phyloP scores from a whole-genome alignment of 2,329 filamentous ascomycete species.

The Hansfordia pulvinata region DNA sequence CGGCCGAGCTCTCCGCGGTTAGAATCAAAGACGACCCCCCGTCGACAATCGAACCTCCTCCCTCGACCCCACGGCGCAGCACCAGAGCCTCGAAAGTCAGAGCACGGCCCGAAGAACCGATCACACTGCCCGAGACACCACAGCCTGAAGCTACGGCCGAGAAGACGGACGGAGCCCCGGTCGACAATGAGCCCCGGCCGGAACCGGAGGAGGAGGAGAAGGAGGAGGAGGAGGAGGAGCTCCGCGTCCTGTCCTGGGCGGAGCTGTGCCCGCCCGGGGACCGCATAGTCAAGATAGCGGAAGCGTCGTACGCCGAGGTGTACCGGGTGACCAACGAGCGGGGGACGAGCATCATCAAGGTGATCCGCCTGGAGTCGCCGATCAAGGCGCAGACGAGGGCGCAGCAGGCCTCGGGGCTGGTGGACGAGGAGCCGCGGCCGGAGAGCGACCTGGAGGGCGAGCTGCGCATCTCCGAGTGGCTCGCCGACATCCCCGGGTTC shows the following conservation, averaged over 20 bases:
- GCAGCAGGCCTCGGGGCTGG: slow-evolving; percentile 36
- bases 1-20: slow-evolving; percentile 15
- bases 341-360: slow-evolving; percentile 52
- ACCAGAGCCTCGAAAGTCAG: slow-evolving; percentile 4
- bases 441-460: slow-evolving; percentile 43
- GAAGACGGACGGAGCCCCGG: not conserved
- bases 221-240: slow-evolving; percentile 8
- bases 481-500: slow-evolving; percentile 51
- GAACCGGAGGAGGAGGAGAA: slow-evolving; percentile 4
- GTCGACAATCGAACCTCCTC: slow-evolving; percentile 1
- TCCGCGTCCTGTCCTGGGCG: slow-evolving; percentile 38
- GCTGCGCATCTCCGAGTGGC: slow-evolving; percentile 47
- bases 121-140: slow-evolving; percentile 5
- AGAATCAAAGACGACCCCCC: slow-evolving; percentile 11
- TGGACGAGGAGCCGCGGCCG: slow-evolving; percentile 44
- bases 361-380: slow-evolving; percentile 43
- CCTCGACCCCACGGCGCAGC: slow-evolving; percentile 5
- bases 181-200: not conserved
- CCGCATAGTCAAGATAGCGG: slow-evolving; percentile 48
- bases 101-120: slow-evolving; percentile 4
- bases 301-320: slow-evolving; percentile 53
- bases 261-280: slow-evolving; percentile 41
- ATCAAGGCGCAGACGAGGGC: slow-evolving; percentile 44
- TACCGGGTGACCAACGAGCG: slow-evolving; percentile 46
- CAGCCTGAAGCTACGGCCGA: not conserved